Conservation (phyloP, 768 basidiomycete species). For the Saitozyma podzolica region DNA sequence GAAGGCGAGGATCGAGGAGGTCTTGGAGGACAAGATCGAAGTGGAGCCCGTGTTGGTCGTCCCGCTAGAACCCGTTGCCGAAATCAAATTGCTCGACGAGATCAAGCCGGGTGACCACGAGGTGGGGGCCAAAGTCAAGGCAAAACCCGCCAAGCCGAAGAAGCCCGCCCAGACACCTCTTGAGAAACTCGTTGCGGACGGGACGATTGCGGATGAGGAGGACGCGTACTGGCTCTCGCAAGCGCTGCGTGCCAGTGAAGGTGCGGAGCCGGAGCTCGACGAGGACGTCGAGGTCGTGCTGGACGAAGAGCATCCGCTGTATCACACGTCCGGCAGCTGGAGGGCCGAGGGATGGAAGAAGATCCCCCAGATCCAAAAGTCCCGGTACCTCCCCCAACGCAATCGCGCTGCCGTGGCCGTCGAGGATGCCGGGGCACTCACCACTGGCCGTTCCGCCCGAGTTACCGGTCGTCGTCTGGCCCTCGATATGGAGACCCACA, state of each 20-base stretch:
- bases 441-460: conserved; percentile 66
- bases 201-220: conserved; percentile 80
- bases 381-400: conserved; percentile 81
- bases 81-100: conserved; percentile 14
- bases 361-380: conserved; percentile 87
- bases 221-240: conserved; percentile 69
- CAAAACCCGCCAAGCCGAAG: conserved; percentile 23
- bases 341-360: conserved; percentile 95
- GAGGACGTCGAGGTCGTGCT: conserved; percentile 25
- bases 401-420: conserved; percentile 51
- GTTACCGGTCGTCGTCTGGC: conserved; percentile 88
- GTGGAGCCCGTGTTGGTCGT: background rate
- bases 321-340: conserved; percentile 80
- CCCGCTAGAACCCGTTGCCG: conserved; percentile 11
- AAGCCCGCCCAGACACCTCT: conserved; percentile 21
- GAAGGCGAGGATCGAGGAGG: conserved; percentile 31
- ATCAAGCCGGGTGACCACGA: conserved; percentile 8
- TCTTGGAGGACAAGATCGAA: background rate
- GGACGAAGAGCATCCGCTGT: conserved; percentile 46
- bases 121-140: conserved; percentile 1
- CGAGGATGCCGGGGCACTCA: conserved; percentile 57
- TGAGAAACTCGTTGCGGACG: conserved; percentile 56
- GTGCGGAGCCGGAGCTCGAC: conserved; percentile 17
- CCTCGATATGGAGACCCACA: conserved; percentile 90
- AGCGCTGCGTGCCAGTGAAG: conserved; percentile 43